A percentile compares a stretch with the other conserved stretches of the same genome.
Evolutionary conservation across 176 grass and related monocot species (phyloP).

Genomic region (Carex parvula): DNA sequence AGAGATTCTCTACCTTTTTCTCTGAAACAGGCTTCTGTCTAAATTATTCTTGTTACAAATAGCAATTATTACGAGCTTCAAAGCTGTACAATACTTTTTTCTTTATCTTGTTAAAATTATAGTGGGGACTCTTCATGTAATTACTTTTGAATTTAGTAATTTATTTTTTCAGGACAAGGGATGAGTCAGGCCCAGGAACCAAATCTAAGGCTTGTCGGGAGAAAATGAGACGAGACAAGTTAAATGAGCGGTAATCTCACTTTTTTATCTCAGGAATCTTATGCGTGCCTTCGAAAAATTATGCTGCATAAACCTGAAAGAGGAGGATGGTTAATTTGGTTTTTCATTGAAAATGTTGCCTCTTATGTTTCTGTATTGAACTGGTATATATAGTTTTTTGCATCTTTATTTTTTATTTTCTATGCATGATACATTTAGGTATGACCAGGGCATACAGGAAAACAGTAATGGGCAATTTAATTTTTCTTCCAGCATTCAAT

Average conservation of each 20-base stretch:
- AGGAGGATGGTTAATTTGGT: background rate
- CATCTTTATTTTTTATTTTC: background rate
- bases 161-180: constrained; percentile 35
- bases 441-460: background rate
- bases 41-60: background rate
- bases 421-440: background rate
- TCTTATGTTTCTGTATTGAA: background rate
- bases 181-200: constrained; percentile 26
- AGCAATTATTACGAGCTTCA: background rate
- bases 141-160: constrained; percentile 22
- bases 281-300: background rate
- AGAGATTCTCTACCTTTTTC: background rate
- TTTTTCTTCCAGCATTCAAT: background rate
- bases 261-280: constrained; percentile 8
- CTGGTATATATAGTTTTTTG: background rate
- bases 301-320: background rate
- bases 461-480: background rate
- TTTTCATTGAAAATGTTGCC: background rate
- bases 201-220: constrained; percentile 41
- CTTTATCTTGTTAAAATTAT: background rate
- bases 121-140: background rate
- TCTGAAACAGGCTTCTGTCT: background rate
- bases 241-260: constrained; percentile 40
- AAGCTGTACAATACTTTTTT: background rate
- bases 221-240: constrained; percentile 41